Base-by-base conservation (phyloP, 2,329 filamentous ascomycete genomes). In the Cladorrhinum sp. region DNA sequence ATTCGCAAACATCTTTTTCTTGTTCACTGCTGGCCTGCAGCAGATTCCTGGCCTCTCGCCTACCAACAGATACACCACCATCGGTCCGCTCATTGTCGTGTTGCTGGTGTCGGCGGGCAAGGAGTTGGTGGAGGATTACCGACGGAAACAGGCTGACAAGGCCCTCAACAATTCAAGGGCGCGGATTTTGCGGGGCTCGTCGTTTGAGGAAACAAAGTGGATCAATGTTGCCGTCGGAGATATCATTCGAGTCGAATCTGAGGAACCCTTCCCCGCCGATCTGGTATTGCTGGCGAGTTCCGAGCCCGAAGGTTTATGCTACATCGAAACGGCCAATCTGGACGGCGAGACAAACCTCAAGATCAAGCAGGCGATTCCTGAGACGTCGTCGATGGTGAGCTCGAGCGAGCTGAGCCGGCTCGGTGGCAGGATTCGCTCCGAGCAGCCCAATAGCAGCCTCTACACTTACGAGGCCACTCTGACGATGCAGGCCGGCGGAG, bases 331-430 rank as follows among this genome's bases (percentile, higher is more conserved):
- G 1, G 94, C 95, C 23, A 99, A 99, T 73, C 80, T 99, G 61
- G 95, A 99, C 70, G 95, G 95, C 68, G 95, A 99, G 77, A 99
- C 95, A 20, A 99, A 99, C 73, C 79, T 99, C 68, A 99, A 99
- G 78, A 96, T 99, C 78, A 99, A 99, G 78, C 95, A 99, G 78
- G 94, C 88, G 1, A 87, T 97, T 58, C 94, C 95, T 0, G 95
- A 99, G 78, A 99, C 95, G 0, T 87, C 90, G 14, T 82, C 89
- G 63, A 82, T 97, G 72, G 92, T 99, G 62, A 96, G 91, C 71
- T 86, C 92, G 18, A 87, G 84, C 65, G 94, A 98, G 69, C 80
- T 99, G 64, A 91, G 92, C 71, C 84, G 94, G 64, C 78, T 99
- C 2, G 90, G 91, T 52, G 95, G 95, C 28, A 89, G 90, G 64